Evolutionary conservation across 148 eudicot genomes (phyloP).

Genomic region (Pharnaceum exiguum): DNA sequence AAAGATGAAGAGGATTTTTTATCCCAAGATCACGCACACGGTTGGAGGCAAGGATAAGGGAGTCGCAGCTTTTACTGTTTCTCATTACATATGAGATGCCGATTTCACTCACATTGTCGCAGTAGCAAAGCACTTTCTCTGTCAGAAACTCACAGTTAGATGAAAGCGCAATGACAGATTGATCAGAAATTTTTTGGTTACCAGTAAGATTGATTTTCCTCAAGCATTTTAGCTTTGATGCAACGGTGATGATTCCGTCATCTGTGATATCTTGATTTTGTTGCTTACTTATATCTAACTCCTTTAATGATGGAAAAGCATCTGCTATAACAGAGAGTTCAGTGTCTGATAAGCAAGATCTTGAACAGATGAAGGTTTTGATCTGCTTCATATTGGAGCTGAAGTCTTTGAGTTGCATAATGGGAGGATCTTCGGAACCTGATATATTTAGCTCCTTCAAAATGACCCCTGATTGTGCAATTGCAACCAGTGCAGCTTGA

Average conservation of each 20-base stretch:
- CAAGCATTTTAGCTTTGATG: neutral
- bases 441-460: neutral
- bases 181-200: neutral
- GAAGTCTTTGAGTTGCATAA: neutral
- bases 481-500: neutral
- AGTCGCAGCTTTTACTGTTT: neutral
- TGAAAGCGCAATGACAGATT: neutral
- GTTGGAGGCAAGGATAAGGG: neutral
- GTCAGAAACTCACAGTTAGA: conserved; percentile 4
- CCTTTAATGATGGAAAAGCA: neutral
- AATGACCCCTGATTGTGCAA: neutral
- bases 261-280: neutral
- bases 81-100: neutral
- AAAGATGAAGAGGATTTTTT: neutral
- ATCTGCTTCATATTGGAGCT: neutral
- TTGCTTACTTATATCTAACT: neutral
- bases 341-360: neutral
- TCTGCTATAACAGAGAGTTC: neutral
- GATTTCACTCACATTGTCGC: neutral
- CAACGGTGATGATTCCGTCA: neutral
- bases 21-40: neutral
- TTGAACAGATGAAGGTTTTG: neutral
- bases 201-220: neutral
- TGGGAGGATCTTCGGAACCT: neutral
- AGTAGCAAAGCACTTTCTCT: neutral